A percentile compares a stretch with the other conserved stretches of the same genome.
Conservation (phyloP, 768 basidiomycete genomes). For the Termitomyces sp. region DNA sequence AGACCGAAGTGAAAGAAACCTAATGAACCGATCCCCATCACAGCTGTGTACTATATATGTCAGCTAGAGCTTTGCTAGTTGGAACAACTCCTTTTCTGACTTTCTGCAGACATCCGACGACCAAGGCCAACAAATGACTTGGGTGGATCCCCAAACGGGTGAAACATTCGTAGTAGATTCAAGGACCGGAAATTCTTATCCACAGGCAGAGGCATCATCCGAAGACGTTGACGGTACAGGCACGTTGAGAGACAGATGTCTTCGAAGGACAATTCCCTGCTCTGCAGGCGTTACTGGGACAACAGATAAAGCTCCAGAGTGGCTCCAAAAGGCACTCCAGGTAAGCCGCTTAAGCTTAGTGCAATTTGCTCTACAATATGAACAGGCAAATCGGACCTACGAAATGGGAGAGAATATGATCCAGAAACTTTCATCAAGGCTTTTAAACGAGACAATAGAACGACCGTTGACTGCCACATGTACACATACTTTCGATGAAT, state of each 20-base stretch:
- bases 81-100: neutral
- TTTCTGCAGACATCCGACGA: slow-evolving; percentile 15
- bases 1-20: neutral
- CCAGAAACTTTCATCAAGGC: slow-evolving; percentile 21
- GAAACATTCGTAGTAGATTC: slow-evolving; percentile 55
- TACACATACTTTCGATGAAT: neutral
- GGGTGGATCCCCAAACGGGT: slow-evolving; percentile 63
- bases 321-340: slow-evolving; percentile 59
- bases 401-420: slow-evolving; percentile 42
- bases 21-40: neutral
- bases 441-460: neutral
- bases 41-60: slow-evolving; percentile 3
- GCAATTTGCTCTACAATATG: neutral
- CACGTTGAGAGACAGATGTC: slow-evolving; percentile 8
- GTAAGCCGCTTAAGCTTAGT: slow-evolving; percentile 27
- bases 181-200: slow-evolving; percentile 67
- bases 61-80: neutral
- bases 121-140: slow-evolving; percentile 33
- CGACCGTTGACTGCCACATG: neutral
- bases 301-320: slow-evolving; percentile 37
- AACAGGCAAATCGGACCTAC: slow-evolving; percentile 56
- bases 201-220: slow-evolving; percentile 18
- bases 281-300: slow-evolving; percentile 15
- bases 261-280: slow-evolving; percentile 23
- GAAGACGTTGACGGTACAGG: neutral